phyloP scores from a whole-genome alignment of 495 filamentous ascomycete species.

The Collariella sp. region DNA sequence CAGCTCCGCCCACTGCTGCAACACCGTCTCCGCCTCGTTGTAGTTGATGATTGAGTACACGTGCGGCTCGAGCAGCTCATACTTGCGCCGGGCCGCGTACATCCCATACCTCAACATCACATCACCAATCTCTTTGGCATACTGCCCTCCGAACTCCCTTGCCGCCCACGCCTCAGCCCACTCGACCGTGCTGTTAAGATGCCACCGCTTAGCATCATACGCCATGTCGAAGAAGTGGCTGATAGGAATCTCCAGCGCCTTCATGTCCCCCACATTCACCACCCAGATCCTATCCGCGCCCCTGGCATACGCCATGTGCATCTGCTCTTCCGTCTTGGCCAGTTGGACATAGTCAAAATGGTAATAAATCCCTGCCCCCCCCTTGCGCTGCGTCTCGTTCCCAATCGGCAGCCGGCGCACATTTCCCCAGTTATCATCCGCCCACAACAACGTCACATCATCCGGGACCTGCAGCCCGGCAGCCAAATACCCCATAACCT shows the following conservation, averaged over 20 bases:
- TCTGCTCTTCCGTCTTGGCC: conserved; percentile 55
- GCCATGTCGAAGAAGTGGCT: conserved; percentile 59
- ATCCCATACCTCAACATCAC: conserved; percentile 55
- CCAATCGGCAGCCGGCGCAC: conserved; percentile 54
- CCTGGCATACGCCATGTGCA: conserved; percentile 53
- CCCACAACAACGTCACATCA: conserved; percentile 63
- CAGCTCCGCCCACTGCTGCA: conserved; percentile 56
- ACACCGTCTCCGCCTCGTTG: conserved; percentile 57
- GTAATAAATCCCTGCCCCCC: conserved; percentile 69
- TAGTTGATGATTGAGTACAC: conserved; percentile 63
- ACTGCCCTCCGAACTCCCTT: conserved; percentile 48
- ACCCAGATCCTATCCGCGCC: conserved; percentile 64
- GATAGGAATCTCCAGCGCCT: conserved; percentile 60
- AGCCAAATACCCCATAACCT: conserved; percentile 60
- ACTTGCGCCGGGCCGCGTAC: conserved; percentile 57
- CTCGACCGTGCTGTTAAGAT: conserved; percentile 43
- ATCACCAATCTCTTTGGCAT: conserved; percentile 43
- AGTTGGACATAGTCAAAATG: conserved; percentile 68
- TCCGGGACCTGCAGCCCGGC: conserved; percentile 59
- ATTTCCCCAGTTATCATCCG: conserved; percentile 72
- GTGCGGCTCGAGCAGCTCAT: conserved; percentile 55
- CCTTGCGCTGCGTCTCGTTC: conserved; percentile 51
- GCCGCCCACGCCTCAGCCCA: conserved; percentile 52
- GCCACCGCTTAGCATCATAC: conserved; percentile 51
- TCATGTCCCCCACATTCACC: conserved; percentile 68